Evolutionary conservation across 306 rosid genomes (phyloP).

Genomic region (Urtica urens): DNA sequence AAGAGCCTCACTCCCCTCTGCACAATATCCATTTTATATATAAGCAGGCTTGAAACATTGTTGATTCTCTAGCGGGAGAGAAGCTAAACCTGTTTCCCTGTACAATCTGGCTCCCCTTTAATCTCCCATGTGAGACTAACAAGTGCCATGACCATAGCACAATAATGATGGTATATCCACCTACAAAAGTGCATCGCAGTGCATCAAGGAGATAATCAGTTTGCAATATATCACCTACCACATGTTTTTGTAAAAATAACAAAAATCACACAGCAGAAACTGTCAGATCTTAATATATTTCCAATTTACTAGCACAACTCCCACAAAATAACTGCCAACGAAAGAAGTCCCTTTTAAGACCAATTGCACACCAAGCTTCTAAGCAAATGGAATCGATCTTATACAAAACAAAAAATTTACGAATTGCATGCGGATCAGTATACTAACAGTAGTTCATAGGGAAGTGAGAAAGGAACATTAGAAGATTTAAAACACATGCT

Average conservation of each 20-base stretch:
- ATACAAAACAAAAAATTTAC: no score
- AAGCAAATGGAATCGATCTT: no score
- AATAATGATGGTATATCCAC: conserved; percentile 99
- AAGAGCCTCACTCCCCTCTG: conserved; percentile 98
- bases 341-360: no score
- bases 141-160: conserved; percentile 91
- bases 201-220: not conserved
- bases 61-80: not conserved
- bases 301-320: not conserved
- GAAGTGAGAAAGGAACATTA: no score
- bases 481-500: no score
- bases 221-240: not conserved
- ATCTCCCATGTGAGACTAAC: conserved; percentile 99
- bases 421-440: no score
- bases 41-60: not conserved
- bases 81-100: conserved; percentile 67
- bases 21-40: conserved; percentile 15
- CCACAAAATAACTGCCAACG: no score
- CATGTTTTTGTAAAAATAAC: not conserved
- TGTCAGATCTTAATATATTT: not conserved
- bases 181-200: conserved; percentile 28
- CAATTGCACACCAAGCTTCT: no score
- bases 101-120: conserved; percentile 86
- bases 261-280: not conserved
- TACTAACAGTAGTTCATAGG: no score